Percentiles rank a stretch among this genome's conserved stretches.
phyloP scores from a whole-genome alignment of 106 monocot species.

The Dendrobium catenatum region DNA sequence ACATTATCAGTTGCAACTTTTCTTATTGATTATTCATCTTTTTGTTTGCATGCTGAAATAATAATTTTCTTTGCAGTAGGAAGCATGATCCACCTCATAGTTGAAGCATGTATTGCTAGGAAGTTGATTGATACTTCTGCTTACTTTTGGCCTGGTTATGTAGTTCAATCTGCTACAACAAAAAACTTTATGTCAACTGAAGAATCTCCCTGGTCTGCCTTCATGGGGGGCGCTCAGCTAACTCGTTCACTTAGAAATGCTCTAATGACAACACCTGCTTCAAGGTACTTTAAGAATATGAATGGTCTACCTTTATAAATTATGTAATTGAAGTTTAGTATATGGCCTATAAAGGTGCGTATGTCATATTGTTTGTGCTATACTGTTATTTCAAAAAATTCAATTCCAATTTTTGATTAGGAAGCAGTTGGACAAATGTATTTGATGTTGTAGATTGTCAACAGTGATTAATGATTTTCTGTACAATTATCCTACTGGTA shows the following conservation, averaged over 20 bases:
- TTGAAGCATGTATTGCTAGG: slow-evolving; percentile 93
- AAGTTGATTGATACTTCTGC: slow-evolving; percentile 88
- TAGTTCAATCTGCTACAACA: slow-evolving; percentile 30
- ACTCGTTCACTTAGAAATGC: slow-evolving; percentile 50
- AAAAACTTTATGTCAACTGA: slow-evolving; percentile 39
- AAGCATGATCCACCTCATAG: slow-evolving; percentile 84
- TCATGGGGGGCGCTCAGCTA: slow-evolving; percentile 74
- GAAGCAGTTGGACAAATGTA: neutral
- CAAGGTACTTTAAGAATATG: slow-evolving; percentile 46
- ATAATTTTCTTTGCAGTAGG: slow-evolving; percentile 42
- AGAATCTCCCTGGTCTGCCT: slow-evolving; percentile 68
- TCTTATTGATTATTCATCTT: neutral
- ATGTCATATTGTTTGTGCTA: neutral
- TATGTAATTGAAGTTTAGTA: neutral
- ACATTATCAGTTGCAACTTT: neutral
- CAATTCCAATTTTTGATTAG: neutral
- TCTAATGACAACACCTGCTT: slow-evolving; percentile 73
- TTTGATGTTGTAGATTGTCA: neutral
- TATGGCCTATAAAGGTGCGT: neutral
- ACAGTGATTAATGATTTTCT: neutral
- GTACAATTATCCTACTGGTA: neutral
- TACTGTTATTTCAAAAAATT: neutral
- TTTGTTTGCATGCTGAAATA: neutral
- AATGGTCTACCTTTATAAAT: neutral
- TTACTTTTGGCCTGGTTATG: slow-evolving; percentile 94